These are phyloP conservation scores for Kalmusia sp. DNA, from an alignment of 2,329 filamentous ascomycete genomes.

Conservation along the genomic window DNA sequence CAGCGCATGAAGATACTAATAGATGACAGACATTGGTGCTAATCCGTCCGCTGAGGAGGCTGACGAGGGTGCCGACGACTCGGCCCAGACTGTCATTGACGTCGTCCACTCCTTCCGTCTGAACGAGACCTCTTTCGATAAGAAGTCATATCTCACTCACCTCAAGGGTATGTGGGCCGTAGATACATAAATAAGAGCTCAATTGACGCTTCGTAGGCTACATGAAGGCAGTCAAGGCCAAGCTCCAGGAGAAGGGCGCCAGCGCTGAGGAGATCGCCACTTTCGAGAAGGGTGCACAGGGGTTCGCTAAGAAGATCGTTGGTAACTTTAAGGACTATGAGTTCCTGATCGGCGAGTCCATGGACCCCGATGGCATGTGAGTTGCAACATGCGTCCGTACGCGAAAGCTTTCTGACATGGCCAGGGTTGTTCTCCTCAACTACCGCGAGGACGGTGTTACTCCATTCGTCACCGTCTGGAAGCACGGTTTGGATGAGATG, in stretches of 20 bases:
- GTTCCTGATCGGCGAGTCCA: slow-evolving; percentile 89
- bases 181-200: not conserved
- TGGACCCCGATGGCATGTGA: slow-evolving; percentile 94
- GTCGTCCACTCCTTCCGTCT: slow-evolving; percentile 92
- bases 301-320: slow-evolving; percentile 82
- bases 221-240: slow-evolving; percentile 90
- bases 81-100: slow-evolving; percentile 81
- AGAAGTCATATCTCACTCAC: slow-evolving; percentile 83
- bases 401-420: slow-evolving; percentile 6
- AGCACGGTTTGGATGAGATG: slow-evolving; percentile 86
- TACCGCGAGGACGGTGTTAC: slow-evolving; percentile 97
- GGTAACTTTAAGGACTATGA: slow-evolving; percentile 95
- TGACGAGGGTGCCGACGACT: slow-evolving; percentile 77
- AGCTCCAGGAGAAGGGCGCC: slow-evolving; percentile 67
- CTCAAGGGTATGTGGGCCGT: slow-evolving; percentile 73
- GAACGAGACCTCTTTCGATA: slow-evolving; percentile 78
- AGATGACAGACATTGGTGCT: slow-evolving; percentile 77
- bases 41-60: slow-evolving; percentile 96
- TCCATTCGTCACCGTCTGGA: slow-evolving; percentile 90
- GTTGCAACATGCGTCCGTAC: slow-evolving; percentile 45
- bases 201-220: slow-evolving; percentile 65
- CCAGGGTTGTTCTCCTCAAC: slow-evolving; percentile 87
- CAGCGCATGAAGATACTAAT: slow-evolving; percentile 13
- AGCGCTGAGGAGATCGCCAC: slow-evolving; percentile 71
- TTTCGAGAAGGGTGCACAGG: slow-evolving; percentile 79